Conservation (phyloP, 345 rosid genomes). For the Lepidium sativum region DNA sequence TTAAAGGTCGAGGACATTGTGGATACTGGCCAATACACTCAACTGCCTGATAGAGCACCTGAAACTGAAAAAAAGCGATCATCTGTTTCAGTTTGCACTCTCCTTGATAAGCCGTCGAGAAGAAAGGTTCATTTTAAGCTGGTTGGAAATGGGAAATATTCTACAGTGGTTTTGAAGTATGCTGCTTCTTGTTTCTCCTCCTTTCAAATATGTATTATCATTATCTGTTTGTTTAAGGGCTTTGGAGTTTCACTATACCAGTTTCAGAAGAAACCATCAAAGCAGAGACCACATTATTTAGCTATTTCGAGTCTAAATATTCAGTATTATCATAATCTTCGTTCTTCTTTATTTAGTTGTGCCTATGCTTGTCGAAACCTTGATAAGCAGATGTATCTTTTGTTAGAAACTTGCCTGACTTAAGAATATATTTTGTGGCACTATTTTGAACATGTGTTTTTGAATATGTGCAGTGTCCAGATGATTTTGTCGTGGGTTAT, state of each 20-base stretch:
- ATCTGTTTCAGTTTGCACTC: constrained; percentile 76
- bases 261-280: background rate
- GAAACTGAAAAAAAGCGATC: constrained; percentile 52
- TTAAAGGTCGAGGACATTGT: constrained; percentile 89
- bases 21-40: constrained; percentile 77
- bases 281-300: background rate
- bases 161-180: constrained; percentile 79
- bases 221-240: background rate
- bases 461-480: constrained; percentile 63
- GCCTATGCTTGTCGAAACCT: background rate
- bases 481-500: constrained; percentile 77
- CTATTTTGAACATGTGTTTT: constrained; percentile 4
- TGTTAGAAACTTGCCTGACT: background rate
- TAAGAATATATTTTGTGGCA: background rate
- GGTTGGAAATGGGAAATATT: constrained; percentile 74
- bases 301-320: background rate
- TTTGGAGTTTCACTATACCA: background rate
- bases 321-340: background rate
- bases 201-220: background rate
- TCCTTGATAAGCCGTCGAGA: constrained; percentile 68
- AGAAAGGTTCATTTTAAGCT: constrained; percentile 57
- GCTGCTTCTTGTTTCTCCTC: background rate
- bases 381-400: background rate
- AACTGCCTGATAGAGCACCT: constrained; percentile 47
- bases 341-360: background rate